phyloP scores from a whole-genome alignment of 441 rosid genomes.

The Bocquillonia castaneifolia region DNA sequence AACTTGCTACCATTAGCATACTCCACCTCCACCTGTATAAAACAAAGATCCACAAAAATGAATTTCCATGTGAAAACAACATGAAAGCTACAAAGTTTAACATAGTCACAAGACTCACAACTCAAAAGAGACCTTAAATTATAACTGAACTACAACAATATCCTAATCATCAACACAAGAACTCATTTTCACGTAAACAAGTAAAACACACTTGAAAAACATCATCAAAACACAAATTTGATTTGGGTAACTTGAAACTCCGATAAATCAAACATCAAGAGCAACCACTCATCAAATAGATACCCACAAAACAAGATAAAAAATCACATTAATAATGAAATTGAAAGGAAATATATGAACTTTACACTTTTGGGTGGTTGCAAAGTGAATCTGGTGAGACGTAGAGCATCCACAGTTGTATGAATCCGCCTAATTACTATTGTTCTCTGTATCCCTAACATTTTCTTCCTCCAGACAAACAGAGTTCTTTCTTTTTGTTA shows the following conservation, averaged over 20 bases:
- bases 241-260: background rate
- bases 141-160: background rate
- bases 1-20: conserved; percentile 64
- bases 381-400: conserved; percentile 63
- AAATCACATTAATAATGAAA: background rate
- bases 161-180: no score
- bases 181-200: background rate
- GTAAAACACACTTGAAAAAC: background rate
- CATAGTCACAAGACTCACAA: background rate
- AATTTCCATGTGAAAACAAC: background rate
- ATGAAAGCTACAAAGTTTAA: background rate
- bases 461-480: background rate
- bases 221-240: background rate
- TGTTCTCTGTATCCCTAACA: conserved; percentile 36
- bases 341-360: conserved; percentile 1
- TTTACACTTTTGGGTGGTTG: conserved; percentile 58
- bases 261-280: background rate
- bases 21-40: conserved; percentile 68
- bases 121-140: background rate
- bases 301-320: background rate
- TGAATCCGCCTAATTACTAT: conserved; percentile 47
- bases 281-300: background rate
- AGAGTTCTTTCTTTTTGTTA: no score
- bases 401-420: conserved; percentile 37
- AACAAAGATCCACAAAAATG: conserved; percentile 4